phyloP scores from a whole-genome alignment of 1,139 yeast species.

The Arxiozyma bovina region DNA sequence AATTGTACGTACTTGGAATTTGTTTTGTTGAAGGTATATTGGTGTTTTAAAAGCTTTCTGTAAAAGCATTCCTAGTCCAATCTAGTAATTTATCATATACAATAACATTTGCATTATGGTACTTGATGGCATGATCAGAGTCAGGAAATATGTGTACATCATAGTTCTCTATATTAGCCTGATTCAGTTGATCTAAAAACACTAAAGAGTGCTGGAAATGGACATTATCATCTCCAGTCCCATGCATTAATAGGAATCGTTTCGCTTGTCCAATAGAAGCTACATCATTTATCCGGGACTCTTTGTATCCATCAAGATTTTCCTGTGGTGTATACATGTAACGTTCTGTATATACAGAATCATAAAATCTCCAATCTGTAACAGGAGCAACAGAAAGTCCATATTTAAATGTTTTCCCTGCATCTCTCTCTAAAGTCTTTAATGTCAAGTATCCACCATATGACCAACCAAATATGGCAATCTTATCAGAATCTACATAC shows the following conservation, averaged over 20 bases:
- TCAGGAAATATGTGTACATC: slow-evolving; percentile 74
- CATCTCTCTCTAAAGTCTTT: slow-evolving; percentile 62
- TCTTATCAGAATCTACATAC: slow-evolving; percentile 49
- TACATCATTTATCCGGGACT: slow-evolving; percentile 45
- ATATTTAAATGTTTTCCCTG: slow-evolving; percentile 50
- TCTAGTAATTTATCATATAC: slow-evolving; percentile 55
- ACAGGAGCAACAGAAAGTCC: slow-evolving; percentile 80
- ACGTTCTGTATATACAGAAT: slow-evolving; percentile 69
- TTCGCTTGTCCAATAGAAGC: slow-evolving; percentile 38
- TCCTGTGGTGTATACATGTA: slow-evolving; percentile 64
- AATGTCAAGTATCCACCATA: slow-evolving; percentile 74
- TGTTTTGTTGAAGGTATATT: neutral
- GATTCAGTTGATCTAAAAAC: slow-evolving; percentile 52
- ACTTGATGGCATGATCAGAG: slow-evolving; percentile 61
- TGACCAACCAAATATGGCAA: slow-evolving; percentile 81
- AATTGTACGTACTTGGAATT: too few relatives aligned
- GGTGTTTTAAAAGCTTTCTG: slow-evolving; percentile 24
- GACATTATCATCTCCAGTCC: slow-evolving; percentile 77
- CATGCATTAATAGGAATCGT: slow-evolving; percentile 65
- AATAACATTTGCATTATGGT: slow-evolving; percentile 60
- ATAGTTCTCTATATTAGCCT: slow-evolving; percentile 54
- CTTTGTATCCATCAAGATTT: slow-evolving; percentile 48
- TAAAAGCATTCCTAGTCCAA: slow-evolving; percentile 52
- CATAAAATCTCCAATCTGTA: slow-evolving; percentile 68
- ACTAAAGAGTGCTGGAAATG: slow-evolving; percentile 67